These are phyloP conservation scores for Huntiella moniliformis DNA, from an alignment of 2,329 filamentous ascomycete genomes.

Conservation along the genomic window DNA sequence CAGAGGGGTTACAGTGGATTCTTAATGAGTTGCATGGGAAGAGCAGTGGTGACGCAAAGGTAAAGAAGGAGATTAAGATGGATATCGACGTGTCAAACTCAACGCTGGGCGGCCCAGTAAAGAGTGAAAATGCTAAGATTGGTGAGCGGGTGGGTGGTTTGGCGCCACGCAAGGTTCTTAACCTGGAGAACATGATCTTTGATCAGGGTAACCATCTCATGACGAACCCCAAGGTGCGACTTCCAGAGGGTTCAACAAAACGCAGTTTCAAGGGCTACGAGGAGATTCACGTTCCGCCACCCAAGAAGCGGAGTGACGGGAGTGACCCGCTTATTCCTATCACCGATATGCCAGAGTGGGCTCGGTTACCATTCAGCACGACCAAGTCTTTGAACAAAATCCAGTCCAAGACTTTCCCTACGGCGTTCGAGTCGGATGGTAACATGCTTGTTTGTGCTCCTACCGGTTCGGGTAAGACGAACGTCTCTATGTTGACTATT, in stretches of 20 bases:
- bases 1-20: constrained; percentile 70
- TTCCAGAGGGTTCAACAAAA: constrained; percentile 90
- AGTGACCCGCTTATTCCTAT: constrained; percentile 69
- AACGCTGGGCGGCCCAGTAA: constrained; percentile 27
- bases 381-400: constrained; percentile 85
- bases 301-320: constrained; percentile 69
- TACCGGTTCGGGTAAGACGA: constrained; percentile 94
- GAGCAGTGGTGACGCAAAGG: constrained; percentile 37
- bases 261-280: constrained; percentile 95
- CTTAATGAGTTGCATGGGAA: constrained; percentile 75
- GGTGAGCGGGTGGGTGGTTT: constrained; percentile 62
- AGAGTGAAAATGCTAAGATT: constrained; percentile 36
- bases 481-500: constrained; percentile 94
- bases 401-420: constrained; percentile 80
- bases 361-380: constrained; percentile 64
- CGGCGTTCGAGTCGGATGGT: constrained; percentile 81
- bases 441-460: constrained; percentile 97
- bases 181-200: constrained; percentile 88
- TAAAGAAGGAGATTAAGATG: constrained; percentile 78
- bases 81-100: constrained; percentile 58
- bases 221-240: constrained; percentile 92
- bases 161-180: constrained; percentile 72
- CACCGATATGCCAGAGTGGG: constrained; percentile 82
- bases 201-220: constrained; percentile 97
- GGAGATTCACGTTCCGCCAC: constrained; percentile 89